A percentile compares a stretch with the other conserved stretches of the same genome.
Conservation (phyloP, 441 rosid species). For the Pelargonium citronellum region DNA sequence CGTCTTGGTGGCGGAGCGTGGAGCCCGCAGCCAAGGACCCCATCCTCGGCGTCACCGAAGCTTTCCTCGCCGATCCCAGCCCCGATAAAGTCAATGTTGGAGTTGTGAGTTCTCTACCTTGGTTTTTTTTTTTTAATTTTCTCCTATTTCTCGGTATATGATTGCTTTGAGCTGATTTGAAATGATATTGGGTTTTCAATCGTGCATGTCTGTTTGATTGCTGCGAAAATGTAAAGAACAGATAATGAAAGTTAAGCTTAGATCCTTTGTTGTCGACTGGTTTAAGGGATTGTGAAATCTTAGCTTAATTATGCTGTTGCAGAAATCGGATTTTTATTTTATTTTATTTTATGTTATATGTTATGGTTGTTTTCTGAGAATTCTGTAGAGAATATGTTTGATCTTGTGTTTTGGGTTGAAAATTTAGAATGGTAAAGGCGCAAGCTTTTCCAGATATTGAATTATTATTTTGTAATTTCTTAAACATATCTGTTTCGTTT, state of each 20-base stretch:
- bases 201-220: background rate
- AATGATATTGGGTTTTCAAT: background rate
- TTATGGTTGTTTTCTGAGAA: background rate
- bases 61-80: slow-evolving; percentile 74
- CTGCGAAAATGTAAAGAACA: background rate
- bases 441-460: background rate
- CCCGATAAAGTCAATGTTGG: slow-evolving; percentile 89
- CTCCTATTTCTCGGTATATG: background rate
- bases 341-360: background rate
- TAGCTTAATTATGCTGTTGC: background rate
- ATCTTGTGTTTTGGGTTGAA: background rate
- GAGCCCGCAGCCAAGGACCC: slow-evolving; percentile 91
- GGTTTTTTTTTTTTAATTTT: background rate
- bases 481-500: background rate
- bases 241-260: background rate
- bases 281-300: background rate
- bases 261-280: background rate
- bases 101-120: slow-evolving; percentile 48
- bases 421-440: background rate
- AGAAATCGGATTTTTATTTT: background rate
- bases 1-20: slow-evolving; percentile 80
- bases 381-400: background rate
- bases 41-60: slow-evolving; percentile 90
- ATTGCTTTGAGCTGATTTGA: background rate
- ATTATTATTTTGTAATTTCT: background rate